phyloP scores from a whole-genome alignment of 129 eudicot genomes.

The Rutidosis leptorrhynchoides region DNA sequence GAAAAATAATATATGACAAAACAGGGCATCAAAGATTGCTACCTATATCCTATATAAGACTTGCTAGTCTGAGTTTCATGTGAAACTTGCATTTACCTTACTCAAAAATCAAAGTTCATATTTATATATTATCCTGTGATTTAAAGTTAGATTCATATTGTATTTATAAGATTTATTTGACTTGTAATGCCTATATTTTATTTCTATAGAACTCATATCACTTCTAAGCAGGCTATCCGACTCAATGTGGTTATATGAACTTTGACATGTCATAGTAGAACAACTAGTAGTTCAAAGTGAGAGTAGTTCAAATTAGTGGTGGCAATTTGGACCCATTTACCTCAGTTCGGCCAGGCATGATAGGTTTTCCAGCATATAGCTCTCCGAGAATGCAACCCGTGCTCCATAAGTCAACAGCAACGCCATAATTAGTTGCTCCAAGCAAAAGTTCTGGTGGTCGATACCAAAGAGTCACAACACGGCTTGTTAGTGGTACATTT shows the following conservation, averaged over 20 bases:
- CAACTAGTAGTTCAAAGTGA: background rate
- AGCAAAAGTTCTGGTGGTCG: slow-evolving; percentile 31
- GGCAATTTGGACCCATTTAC: background rate
- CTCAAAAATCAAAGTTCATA: background rate
- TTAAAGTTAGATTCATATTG: background rate
- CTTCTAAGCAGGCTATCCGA: no score
- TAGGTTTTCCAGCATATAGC: slow-evolving; percentile 41
- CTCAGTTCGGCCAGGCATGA: slow-evolving; percentile 85
- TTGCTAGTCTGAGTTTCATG: slow-evolving; percentile 1
- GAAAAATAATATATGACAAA: background rate
- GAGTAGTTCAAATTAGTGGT: background rate
- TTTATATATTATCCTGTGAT: background rate
- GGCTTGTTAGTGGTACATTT: slow-evolving; percentile 38
- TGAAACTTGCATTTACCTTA: slow-evolving; percentile 5
- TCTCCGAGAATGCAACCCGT: slow-evolving; percentile 52
- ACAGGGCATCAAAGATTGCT: background rate
- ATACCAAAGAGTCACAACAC: slow-evolving; percentile 54
- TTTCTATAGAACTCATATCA: no score
- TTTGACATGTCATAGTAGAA: background rate
- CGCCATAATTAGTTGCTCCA: slow-evolving; percentile 46
- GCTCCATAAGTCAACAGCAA: slow-evolving; percentile 48
- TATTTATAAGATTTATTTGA: background rate
- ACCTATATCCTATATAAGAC: slow-evolving; percentile 1
- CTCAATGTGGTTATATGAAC: no score
- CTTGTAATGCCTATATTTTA: no score